Evolutionary conservation across 257 asterid genomes (phyloP).

Genomic region (Echites panduratus): DNA sequence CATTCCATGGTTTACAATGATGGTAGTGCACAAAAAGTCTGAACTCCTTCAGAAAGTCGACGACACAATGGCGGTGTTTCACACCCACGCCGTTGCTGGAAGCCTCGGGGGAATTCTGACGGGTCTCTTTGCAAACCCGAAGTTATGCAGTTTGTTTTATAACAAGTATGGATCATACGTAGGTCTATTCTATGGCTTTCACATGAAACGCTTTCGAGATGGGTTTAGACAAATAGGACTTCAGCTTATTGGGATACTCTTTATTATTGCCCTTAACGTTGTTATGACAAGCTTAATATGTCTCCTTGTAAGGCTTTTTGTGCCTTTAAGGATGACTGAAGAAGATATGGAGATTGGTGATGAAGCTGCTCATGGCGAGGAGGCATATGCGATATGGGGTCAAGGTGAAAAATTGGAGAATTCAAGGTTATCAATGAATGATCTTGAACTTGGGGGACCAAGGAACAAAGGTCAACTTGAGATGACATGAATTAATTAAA

Average conservation of each 20-base stretch:
- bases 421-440: slow-evolving; percentile 36
- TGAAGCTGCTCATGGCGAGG: slow-evolving; percentile 77
- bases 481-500: slow-evolving; percentile 8
- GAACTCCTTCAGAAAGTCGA: slow-evolving; percentile 66
- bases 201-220: slow-evolving; percentile 17
- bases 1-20: slow-evolving; percentile 75
- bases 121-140: slow-evolving; percentile 56
- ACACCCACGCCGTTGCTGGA: slow-evolving; percentile 73
- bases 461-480: slow-evolving; percentile 12
- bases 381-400: slow-evolving; percentile 77
- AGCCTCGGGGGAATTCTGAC: slow-evolving; percentile 63
- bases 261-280: slow-evolving; percentile 33
- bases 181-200: slow-evolving; percentile 48
- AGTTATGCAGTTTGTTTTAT: slow-evolving; percentile 46
- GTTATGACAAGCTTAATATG: slow-evolving; percentile 52
- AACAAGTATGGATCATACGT: slow-evolving; percentile 23
- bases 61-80: slow-evolving; percentile 77
- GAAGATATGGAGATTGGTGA: slow-evolving; percentile 73
- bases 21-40: slow-evolving; percentile 70
- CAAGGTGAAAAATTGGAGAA: slow-evolving; percentile 59
- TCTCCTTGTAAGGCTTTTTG: slow-evolving; percentile 32
- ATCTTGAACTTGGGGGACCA: slow-evolving; percentile 20
- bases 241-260: slow-evolving; percentile 39
- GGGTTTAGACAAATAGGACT: slow-evolving; percentile 57
- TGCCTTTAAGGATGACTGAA: slow-evolving; percentile 60